Conservation (phyloP, 2,329 filamentous ascomycete species). For the Lecanoromycetidae sp. region DNA sequence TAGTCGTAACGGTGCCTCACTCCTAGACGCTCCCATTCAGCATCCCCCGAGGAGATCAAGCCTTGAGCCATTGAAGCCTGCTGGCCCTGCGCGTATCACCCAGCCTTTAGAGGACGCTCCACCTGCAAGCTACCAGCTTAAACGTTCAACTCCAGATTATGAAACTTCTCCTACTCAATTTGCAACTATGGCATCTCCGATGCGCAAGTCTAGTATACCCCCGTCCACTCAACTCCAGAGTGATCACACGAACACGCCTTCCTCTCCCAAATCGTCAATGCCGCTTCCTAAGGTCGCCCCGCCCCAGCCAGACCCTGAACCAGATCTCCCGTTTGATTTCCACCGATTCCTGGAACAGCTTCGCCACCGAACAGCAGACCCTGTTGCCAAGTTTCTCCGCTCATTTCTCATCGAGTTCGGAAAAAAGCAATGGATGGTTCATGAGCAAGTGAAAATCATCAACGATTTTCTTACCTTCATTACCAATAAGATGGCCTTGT, state of each 20-base stretch:
- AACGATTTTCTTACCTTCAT: slow-evolving; percentile 94
- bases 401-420: slow-evolving; percentile 91
- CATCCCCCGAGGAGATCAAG: slow-evolving; percentile 81
- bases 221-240: slow-evolving; percentile 6
- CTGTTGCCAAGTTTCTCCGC: slow-evolving; percentile 86
- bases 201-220: slow-evolving; percentile 9
- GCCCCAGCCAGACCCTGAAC: slow-evolving; percentile 57
- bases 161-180: neutral
- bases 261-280: slow-evolving; percentile 13
- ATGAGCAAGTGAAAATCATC: slow-evolving; percentile 98
- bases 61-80: slow-evolving; percentile 54
- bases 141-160: neutral
- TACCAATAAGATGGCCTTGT: slow-evolving; percentile 93
- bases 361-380: slow-evolving; percentile 92
- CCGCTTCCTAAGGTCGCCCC: slow-evolving; percentile 50
- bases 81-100: slow-evolving; percentile 14
- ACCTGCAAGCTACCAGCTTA: neutral
- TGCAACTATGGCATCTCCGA: neutral
- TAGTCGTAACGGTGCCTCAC: slow-evolving; percentile 70
- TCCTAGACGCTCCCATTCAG: slow-evolving; percentile 50
- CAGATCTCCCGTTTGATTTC: slow-evolving; percentile 85
- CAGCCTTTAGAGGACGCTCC: neutral
- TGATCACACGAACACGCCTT: neutral
- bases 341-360: slow-evolving; percentile 93
- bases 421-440: slow-evolving; percentile 98